Conservation (phyloP, 2,329 filamentous ascomycete species). For the Hypoxylon sp. region DNA sequence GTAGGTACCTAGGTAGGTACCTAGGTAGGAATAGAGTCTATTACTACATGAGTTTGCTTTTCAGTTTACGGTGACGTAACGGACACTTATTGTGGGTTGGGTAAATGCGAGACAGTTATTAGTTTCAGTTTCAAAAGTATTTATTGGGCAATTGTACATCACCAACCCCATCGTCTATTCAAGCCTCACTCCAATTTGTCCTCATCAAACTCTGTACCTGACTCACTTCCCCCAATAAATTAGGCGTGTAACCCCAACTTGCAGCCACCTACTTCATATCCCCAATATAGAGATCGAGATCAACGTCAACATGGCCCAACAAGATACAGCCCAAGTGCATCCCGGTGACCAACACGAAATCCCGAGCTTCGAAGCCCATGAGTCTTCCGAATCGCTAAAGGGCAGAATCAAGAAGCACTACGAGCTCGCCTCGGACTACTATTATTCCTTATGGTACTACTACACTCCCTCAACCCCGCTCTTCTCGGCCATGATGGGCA, state of each 20-base stretch:
- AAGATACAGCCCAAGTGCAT: constrained; percentile 21
- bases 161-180: constrained; percentile 10
- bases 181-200: constrained; percentile 5
- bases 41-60: too few relatives aligned
- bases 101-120: constrained; percentile 4
- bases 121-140: constrained; percentile 18
- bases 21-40: too few relatives aligned
- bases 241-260: neutral
- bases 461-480: neutral
- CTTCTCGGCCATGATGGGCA: neutral
- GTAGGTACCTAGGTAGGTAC: too few relatives aligned
- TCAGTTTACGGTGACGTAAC: constrained; percentile 19
- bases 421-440: constrained; percentile 68
- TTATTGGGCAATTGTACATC: constrained; percentile 8
- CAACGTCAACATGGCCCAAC: constrained; percentile 14
- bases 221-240: too few relatives aligned
- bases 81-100: constrained; percentile 8
- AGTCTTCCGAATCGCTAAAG: constrained; percentile 53
- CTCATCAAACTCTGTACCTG: neutral
- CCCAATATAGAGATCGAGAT: neutral
- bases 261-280: neutral
- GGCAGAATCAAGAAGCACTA: constrained; percentile 68
- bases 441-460: constrained; percentile 65
- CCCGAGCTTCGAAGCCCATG: constrained; percentile 41
- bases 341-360: constrained; percentile 45